Base-by-base conservation (phyloP, 2,329 filamentous ascomycete species). In the Pyrenophora seminiperda region DNA sequence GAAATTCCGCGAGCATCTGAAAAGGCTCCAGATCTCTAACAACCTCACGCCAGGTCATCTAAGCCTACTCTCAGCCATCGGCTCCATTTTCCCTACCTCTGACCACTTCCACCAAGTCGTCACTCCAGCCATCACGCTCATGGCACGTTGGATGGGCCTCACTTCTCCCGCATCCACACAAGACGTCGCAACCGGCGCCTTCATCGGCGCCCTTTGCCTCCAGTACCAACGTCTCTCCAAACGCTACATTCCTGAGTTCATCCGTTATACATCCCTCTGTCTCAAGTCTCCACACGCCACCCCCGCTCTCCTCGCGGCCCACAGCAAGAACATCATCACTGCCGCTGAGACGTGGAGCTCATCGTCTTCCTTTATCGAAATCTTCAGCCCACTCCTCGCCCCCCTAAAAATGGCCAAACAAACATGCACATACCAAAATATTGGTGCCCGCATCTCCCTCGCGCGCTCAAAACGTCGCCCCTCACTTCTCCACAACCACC, bases 101-200 rank as follows among this genome's bases (percentile, higher is more conserved):
- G 94, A 99, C 73, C 92, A 97, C 74, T 99, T 97, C 74, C 94
- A 99, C 66, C 88, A 94, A 63, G 90, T 97, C 29, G 88, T 91
- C 32, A 99, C 94, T 1, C 94, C 94, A 2, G 89, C 93, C 0
- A 88, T 91, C 74, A 83, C 97, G 4, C 83, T 87, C n/a, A 90
- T 97, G 73, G 83, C 83, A 10, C 85, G 90, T 46, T 97, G 89
- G 73, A 81, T 99, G 19, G 90, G 88, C 1, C 85, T 96, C 62
- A 90, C 86, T 47, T 80, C 87, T 0, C 85, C 91, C 0, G 79
- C 83, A 34, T 79, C 76, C 6, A 73, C 90, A 3, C 75, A 80
- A 6, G 89, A 94, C 59, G 83, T 90, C 53, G 82, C 84, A 3
- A 86, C 80, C 2, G 94, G 94, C 9, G 83, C 86, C 7, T 97